Conservation (phyloP, 768 basidiomycete species). For the Amanita molliuscula region DNA sequence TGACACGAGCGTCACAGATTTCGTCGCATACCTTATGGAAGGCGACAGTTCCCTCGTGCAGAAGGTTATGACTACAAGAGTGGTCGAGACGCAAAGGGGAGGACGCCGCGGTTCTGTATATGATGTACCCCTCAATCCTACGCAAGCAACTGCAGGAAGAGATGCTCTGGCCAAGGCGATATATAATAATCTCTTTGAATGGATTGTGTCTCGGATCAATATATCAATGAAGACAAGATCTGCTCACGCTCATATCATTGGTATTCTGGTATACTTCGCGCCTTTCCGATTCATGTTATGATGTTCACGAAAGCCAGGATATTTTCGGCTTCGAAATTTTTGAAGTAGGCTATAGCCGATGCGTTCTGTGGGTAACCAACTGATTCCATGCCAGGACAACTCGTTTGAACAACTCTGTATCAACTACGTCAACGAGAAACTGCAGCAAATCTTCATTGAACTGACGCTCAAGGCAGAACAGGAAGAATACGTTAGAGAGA, state of each 20-base stretch:
- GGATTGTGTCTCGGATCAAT: constrained; percentile 97
- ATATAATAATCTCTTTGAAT: constrained; percentile 98
- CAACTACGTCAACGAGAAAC: constrained; percentile 99
- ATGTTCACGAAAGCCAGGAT: constrained; percentile 40
- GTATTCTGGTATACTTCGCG: constrained; percentile 61
- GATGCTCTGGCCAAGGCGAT: constrained; percentile 94
- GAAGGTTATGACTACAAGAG: constrained; percentile 76
- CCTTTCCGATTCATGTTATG: background rate
- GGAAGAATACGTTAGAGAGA: constrained; percentile 96
- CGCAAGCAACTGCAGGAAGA: constrained; percentile 81
- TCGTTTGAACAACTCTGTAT: constrained; percentile 98
- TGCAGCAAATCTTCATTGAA: constrained; percentile 99
- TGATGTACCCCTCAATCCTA: constrained; percentile 88
- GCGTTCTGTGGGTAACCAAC: background rate
- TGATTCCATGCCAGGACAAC: constrained; percentile 52
- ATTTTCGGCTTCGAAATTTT: constrained; percentile 99
- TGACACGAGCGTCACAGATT: constrained; percentile 88
- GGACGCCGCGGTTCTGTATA: constrained; percentile 94
- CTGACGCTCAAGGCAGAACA: constrained; percentile 98
- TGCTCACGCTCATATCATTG: constrained; percentile 71
- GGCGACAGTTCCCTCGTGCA: constrained; percentile 68
- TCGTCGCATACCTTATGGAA: constrained; percentile 91
- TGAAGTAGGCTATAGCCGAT: constrained; percentile 39
- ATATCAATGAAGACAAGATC: constrained; percentile 88
- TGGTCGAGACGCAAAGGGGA: constrained; percentile 89